A percentile compares a stretch with the other conserved stretches of the same genome.
Evolutionary conservation across 2,329 filamentous ascomycete genomes (phyloP).

Genomic region (Exophiala mesophila): DNA sequence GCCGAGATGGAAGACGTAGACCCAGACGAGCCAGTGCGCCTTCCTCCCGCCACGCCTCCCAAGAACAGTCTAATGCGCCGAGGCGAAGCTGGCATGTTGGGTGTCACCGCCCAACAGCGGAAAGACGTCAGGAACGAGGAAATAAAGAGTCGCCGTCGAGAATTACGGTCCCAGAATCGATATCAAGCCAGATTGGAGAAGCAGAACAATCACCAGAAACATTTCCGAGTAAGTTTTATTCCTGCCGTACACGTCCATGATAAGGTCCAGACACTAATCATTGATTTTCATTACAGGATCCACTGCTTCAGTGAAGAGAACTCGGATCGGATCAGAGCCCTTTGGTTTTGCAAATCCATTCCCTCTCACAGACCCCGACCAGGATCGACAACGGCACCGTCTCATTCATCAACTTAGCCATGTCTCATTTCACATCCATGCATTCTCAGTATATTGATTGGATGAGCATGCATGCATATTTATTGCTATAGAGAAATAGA

Average conservation of each 20-base stretch:
- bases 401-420: no score
- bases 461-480: no score
- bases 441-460: no score
- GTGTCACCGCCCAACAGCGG: slow-evolving; percentile 71
- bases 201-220: slow-evolving; percentile 71
- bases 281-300: no score
- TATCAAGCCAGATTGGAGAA: slow-evolving; percentile 68
- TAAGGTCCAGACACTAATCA: no score
- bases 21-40: neutral
- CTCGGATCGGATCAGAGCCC: no score
- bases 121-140: slow-evolving; percentile 61
- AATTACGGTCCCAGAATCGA: slow-evolving; percentile 56
- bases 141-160: slow-evolving; percentile 62
- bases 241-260: neutral
- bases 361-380: no score
- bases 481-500: no score
- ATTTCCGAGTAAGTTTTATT: slow-evolving; percentile 54
- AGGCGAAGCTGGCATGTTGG: slow-evolving; percentile 73
- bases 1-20: slow-evolving; percentile 41
- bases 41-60: slow-evolving; percentile 16
- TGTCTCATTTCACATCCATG: no score
- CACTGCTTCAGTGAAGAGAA: slow-evolving; percentile 25
- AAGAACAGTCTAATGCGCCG: slow-evolving; percentile 52
- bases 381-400: no score
- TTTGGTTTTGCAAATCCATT: no score